Evolutionary conservation across 2,329 filamentous ascomycete species (phyloP).

Genomic region (Claviceps humidiphila): DNA sequence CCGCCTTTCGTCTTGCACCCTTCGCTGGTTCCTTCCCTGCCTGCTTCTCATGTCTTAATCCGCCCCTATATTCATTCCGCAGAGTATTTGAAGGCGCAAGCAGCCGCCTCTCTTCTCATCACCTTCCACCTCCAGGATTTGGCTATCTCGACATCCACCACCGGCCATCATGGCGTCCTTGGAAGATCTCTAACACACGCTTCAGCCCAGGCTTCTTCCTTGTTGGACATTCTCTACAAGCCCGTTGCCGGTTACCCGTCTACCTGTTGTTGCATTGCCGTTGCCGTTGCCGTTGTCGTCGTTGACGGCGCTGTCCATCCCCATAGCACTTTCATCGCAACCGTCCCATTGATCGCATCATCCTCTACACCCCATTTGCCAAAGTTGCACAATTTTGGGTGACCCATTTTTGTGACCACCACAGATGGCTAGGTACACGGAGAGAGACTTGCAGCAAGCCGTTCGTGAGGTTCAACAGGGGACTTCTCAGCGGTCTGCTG

Average conservation of each 20-base stretch:
- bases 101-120: slow-evolving; percentile 3
- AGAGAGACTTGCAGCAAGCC: slow-evolving; percentile 8
- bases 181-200: slow-evolving; percentile 7
- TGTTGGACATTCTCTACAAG: slow-evolving; percentile 6
- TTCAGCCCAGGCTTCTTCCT: slow-evolving; percentile 6
- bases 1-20: background rate
- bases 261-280: background rate
- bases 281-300: background rate
- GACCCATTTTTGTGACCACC: slow-evolving; percentile 1
- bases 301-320: background rate
- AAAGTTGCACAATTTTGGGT: background rate
- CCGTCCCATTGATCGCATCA: background rate
- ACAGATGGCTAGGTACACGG: slow-evolving; percentile 8
- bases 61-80: background rate
- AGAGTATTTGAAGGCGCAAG: slow-evolving; percentile 7
- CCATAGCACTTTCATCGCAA: background rate
- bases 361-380: background rate
- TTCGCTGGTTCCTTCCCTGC: background rate
- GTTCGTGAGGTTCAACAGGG: slow-evolving; percentile 9
- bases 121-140: slow-evolving; percentile 5
- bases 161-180: slow-evolving; percentile 5
- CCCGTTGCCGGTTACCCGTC: slow-evolving; percentile 2
- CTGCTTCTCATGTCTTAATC: background rate
- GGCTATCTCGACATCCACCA: slow-evolving; percentile 5
- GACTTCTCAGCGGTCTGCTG: slow-evolving; percentile 7